These are phyloP conservation scores for Gossypium trilobum DNA, from an alignment of 441 rosid species.

Conservation along the genomic window DNA sequence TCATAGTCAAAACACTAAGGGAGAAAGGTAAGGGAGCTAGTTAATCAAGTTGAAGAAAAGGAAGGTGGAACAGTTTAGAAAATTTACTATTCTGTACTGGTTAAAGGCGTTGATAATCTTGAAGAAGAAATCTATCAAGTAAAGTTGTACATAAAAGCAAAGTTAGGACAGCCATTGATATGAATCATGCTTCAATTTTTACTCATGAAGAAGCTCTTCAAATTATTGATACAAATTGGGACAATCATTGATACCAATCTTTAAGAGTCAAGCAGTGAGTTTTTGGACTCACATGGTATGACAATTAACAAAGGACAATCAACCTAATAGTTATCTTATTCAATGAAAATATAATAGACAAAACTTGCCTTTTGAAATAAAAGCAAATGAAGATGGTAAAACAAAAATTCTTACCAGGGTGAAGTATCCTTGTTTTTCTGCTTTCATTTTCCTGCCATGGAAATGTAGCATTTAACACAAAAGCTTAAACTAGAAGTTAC, in stretches of 20 bases:
- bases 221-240: background rate
- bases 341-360: background rate
- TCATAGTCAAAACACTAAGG: background rate
- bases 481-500: constrained; percentile 6
- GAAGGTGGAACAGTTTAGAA: background rate
- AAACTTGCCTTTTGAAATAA: background rate
- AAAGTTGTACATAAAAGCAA: background rate
- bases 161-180: background rate
- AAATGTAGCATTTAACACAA: constrained; percentile 9
- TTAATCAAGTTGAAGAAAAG: background rate
- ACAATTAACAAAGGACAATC: background rate
- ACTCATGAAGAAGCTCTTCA: background rate
- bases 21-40: background rate
- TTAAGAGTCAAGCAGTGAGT: background rate
- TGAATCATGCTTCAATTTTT: background rate
- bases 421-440: constrained; percentile 93
- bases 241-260: background rate
- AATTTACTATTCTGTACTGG: background rate
- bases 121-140: background rate
- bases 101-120: background rate
- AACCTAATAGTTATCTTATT: background rate
- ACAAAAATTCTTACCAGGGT: constrained; percentile 50
- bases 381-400: background rate
- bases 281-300: background rate
- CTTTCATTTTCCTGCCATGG: constrained; percentile 76